These are phyloP conservation scores for Nakazawaea ishiwadae DNA, from an alignment of 805 yeast genomes.

Conservation along the genomic window DNA sequence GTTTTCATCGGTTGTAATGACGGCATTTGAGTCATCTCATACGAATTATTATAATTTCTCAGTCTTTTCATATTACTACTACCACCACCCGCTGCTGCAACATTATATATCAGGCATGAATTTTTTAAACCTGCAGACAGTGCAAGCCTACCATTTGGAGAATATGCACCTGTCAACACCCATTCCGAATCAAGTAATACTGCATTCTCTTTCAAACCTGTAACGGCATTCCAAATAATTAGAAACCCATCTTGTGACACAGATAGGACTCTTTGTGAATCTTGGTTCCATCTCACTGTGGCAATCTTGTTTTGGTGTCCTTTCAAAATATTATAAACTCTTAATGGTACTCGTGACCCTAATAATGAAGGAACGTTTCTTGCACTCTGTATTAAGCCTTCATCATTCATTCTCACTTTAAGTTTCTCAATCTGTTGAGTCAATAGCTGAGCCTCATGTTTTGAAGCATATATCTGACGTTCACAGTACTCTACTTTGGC, in stretches of 20 bases:
- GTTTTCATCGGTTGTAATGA: conserved; percentile 5
- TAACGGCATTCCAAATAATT: conserved; percentile 75
- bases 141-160: conserved; percentile 59
- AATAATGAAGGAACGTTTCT: neutral
- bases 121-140: conserved; percentile 87
- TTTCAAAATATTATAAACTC: conserved; percentile 29
- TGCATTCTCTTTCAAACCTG: conserved; percentile 68
- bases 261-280: conserved; percentile 56
- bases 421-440: conserved; percentile 8
- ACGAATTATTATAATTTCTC: conserved; percentile 1
- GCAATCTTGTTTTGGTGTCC: conserved; percentile 77
- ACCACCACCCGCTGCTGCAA: too few species aligned
- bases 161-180: conserved; percentile 70
- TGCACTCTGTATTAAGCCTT: conserved; percentile 3
- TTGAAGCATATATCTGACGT: neutral
- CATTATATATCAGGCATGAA: conserved; percentile 63
- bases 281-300: conserved; percentile 62
- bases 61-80: too few species aligned
- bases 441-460: neutral
- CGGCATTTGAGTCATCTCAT: conserved; percentile 1
- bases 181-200: conserved; percentile 72
- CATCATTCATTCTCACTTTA: conserved; percentile 4
- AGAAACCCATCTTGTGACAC: conserved; percentile 87
- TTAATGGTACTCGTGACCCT: conserved; percentile 7
- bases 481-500: neutral